Conservation (phyloP, 73 alveolate genomes). For the Uronychia setigera region DNA sequence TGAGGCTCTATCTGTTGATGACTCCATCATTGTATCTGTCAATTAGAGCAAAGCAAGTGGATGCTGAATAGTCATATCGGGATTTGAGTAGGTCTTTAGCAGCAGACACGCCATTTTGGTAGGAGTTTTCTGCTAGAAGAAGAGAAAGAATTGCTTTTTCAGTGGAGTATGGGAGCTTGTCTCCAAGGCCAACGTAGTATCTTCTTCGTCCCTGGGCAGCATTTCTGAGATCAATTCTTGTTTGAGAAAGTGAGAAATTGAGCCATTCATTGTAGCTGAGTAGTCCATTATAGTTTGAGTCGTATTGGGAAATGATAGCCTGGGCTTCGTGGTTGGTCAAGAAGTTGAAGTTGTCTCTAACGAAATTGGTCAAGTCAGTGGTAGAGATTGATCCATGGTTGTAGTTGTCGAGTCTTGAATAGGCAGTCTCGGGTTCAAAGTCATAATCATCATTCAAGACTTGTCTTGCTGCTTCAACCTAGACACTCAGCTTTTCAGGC, state of each 20-base stretch:
- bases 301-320: neutral
- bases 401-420: neutral
- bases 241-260: neutral
- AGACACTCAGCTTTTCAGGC: neutral
- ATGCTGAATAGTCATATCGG: neutral
- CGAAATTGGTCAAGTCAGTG: constrained; percentile 1
- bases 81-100: neutral
- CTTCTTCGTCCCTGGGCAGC: neutral
- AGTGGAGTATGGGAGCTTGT: neutral
- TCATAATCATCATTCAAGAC: constrained; percentile 1
- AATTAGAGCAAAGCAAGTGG: neutral
- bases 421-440: constrained; percentile 16
- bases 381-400: neutral
- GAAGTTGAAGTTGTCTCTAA: constrained; percentile 6
- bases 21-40: neutral
- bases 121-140: neutral
- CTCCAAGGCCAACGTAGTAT: neutral
- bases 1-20: neutral
- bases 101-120: neutral
- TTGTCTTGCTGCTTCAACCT: constrained; percentile 10
- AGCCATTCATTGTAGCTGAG: constrained; percentile 3
- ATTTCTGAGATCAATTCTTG: neutral
- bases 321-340: neutral
- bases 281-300: neutral
- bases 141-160: neutral